A percentile compares a stretch with the other conserved stretches of the same genome.
Evolutionary conservation across 192 early-diverging fungal genomes (phyloP).

Genomic region (Allomyces macrogynus): DNA sequence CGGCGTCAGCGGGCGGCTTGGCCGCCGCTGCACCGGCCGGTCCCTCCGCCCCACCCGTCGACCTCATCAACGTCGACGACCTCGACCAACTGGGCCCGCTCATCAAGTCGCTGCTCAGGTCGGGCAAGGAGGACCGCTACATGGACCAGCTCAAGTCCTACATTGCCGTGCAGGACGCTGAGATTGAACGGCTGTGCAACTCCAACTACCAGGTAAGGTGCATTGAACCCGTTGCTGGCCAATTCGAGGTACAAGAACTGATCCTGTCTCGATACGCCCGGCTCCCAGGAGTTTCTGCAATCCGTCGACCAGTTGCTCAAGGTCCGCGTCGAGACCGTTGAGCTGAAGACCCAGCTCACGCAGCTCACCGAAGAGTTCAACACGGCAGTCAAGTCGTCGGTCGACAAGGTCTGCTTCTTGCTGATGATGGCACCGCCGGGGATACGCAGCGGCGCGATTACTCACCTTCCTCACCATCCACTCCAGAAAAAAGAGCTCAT

Average conservation of each 20-base stretch:
- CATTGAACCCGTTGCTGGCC: no score
- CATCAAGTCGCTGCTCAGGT: conserved; percentile 74
- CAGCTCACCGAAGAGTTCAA: conserved; percentile 60
- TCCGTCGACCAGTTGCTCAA: conserved; percentile 89
- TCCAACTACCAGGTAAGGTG: conserved; percentile 69
- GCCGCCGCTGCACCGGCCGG: no score
- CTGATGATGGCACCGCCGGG: no score
- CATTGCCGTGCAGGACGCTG: conserved; percentile 70
- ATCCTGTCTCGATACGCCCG: no score
- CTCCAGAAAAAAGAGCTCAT: conserved; percentile 57
- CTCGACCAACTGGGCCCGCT: conserved; percentile 64
- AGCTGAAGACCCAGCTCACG: conserved; percentile 65
- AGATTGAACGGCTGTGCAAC: conserved; percentile 95
- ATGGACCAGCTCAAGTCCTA: conserved; percentile 65
- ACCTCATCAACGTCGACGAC: conserved; percentile 21
- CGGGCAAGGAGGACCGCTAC: conserved; percentile 67
- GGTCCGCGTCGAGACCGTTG: conserved; percentile 68
- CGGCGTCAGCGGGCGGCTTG: no score
- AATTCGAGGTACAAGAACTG: no score
- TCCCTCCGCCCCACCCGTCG: background rate
- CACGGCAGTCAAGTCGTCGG: background rate
- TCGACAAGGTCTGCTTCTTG: background rate
- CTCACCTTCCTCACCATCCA: background rate
- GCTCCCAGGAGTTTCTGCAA: conserved; percentile 63
- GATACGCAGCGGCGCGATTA: no score